Base-by-base conservation (phyloP, 805 yeast genomes). In the Pichia ethanolica region DNA sequence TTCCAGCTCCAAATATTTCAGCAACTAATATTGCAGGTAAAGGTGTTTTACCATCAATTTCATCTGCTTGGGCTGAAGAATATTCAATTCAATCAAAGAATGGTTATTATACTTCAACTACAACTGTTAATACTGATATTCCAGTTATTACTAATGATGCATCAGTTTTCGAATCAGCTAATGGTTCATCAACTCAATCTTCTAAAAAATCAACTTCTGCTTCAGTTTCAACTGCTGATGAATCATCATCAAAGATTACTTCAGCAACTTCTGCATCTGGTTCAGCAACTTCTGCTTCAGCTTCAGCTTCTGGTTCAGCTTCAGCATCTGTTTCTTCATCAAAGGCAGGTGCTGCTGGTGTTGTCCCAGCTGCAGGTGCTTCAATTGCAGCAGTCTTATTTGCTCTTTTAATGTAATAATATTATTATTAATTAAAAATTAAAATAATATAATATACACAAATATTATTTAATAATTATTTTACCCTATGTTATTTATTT, bases 1-100 rank as follows among this genome's bases (percentile, higher is more conserved):
- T 70, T 48, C 71, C 72, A 48, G 68, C 70, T 35, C 71, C 73
- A 55, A 63, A 70, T 49, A 63, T 69, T 47, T 56, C 60, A 14
- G 71, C 69, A 12, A 57, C 56, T 34, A 65, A 64, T 62, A 59
- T 52, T 49, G 64, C 59, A 52, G 74, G 73, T 53, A 54, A 62
- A 48, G 56, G 63, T 35, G 59, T 70, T 38, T 60, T 70, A 47
- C 59, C 58, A 39, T 53, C 63, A 3, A 64, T 70, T 49, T 57
- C 58, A 30, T 56, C 66, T 12, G 60, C 59, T 45, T 70, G 74
- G 74, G 62, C 64, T 35, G 49, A 55, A 35, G 65, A 52, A 42
- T 53, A 42, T 54, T 42, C 55, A 8, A 48, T 56, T n/a, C 66
- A 65, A 56, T 46, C 55, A 32, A 57, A 62, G 27, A 64, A 48